These are phyloP conservation scores for Cladorrhinum samala DNA, from an alignment of 495 filamentous ascomycete species.

Conservation along the genomic window DNA sequence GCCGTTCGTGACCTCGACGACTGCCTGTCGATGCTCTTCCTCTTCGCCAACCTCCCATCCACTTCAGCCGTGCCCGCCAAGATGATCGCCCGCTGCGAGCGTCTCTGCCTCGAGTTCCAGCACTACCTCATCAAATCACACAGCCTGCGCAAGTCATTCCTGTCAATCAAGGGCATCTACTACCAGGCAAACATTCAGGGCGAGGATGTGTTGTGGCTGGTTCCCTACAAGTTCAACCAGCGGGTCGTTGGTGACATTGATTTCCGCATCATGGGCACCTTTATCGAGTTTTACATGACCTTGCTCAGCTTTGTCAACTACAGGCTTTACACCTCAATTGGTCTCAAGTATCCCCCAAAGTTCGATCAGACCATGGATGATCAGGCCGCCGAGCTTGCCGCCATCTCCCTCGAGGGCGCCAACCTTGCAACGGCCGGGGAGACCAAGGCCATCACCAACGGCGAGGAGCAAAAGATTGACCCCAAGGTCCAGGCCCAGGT, in stretches of 20 bases:
- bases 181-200: slow-evolving; percentile 98
- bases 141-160: slow-evolving; percentile 87
- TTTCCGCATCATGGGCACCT: slow-evolving; percentile 98
- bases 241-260: slow-evolving; percentile 86
- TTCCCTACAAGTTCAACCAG: slow-evolving; percentile 96
- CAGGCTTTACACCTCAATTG: slow-evolving; percentile 81
- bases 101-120: slow-evolving; percentile 87
- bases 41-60: slow-evolving; percentile 94
- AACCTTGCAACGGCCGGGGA: slow-evolving; percentile 47
- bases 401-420: slow-evolving; percentile 74
- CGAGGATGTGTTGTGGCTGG: slow-evolving; percentile 96
- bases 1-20: slow-evolving; percentile 93
- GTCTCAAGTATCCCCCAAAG: slow-evolving; percentile 88
- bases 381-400: slow-evolving; percentile 81
- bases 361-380: slow-evolving; percentile 85
- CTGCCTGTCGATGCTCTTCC: slow-evolving; percentile 91
- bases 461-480: slow-evolving; percentile 40
- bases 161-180: slow-evolving; percentile 98
- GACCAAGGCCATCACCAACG: slow-evolving; percentile 49
- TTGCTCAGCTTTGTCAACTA: slow-evolving; percentile 94
- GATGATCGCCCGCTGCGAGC: slow-evolving; percentile 87
- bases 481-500: slow-evolving; percentile 52
- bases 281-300: slow-evolving; percentile 97
- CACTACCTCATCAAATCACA: slow-evolving; percentile 92
- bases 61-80: slow-evolving; percentile 80